Base-by-base conservation (phyloP, 2,329 filamentous ascomycete species). In the Hawksworthiomyces lignivorus region DNA sequence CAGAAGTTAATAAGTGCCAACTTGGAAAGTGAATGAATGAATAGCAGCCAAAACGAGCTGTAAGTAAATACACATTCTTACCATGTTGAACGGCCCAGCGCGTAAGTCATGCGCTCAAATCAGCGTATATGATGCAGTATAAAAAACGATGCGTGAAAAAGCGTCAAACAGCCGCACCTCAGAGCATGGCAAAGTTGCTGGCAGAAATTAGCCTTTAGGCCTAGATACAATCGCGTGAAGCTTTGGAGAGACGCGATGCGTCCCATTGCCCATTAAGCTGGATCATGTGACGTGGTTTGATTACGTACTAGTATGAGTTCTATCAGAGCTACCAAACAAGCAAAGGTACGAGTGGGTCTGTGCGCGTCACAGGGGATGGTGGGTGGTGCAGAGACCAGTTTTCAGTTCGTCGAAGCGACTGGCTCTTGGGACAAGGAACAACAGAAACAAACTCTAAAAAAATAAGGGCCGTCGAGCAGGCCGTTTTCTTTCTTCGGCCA, bases 321-420 rank as follows among this genome's bases (percentile, higher is more conserved):
- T n/a, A n/a, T n/a, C n/a, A n/a, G n/a, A n/a, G n/a, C n/a, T n/a
- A n/a, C n/a, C n/a, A n/a, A n/a, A n/a, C n/a, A n/a, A n/a, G n/a
- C n/a, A n/a, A n/a, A n/a, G n/a, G n/a, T n/a, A n/a, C 24, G 8
- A 26, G 24, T 26, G 24, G 32, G 32, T 21, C 32, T 17, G 32
- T 34, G 32, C 32, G 32, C 32, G 9, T 10, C 18, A 12, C 18
- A 7, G 26, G 30, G 35, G n/a, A 12, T 35, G n/a, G n/a, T n/a
- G n/a, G n/a, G n/a, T n/a, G n/a, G n/a, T n/a, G n/a, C n/a, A 28
- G 17, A 36, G 42, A 39, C 42, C 42, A 44, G 27, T 44, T 44
- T 39, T 26, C 24, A n/a, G n/a, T n/a, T n/a, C n/a, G n/a, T n/a
- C n/a, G n/a, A n/a, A n/a, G n/a, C n/a, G n/a, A n/a, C n/a, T n/a